Base-by-base conservation (phyloP, 305 asterid species). In the Fraxinus sp. region DNA sequence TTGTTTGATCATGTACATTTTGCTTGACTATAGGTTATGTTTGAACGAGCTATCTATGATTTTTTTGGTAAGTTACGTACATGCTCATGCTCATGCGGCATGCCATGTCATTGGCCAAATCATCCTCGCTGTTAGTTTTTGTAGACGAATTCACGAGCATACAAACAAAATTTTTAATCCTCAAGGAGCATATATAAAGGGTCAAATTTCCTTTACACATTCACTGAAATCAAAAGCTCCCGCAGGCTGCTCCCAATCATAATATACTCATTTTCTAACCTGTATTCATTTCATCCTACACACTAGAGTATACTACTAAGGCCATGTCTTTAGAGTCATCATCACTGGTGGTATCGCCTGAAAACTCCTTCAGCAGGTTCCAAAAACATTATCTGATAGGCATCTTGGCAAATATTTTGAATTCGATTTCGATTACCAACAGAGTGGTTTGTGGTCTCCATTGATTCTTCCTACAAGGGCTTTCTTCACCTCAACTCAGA, bases 391-490 rank as follows among this genome's bases (percentile, higher is more conserved):
- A 35, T 89, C 90, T 0, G 88, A 87, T 37, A 89, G 88, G 83
- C 92, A 85, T 20, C 83, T 87, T 78, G 86, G 83, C 22, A 89
- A 89, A 70, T 87, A 81, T 81, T 89, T 85, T 30, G 91, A 89
- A 41, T 89, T 85, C 85, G 90, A 88, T 82, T 88, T 89, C 22
- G 84, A 88, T 80, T 86, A 88, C 72, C 83, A 85, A 43, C 82
- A 85, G 64, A 86, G 90, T 30, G 77, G 81, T 32, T 7, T 89
- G 75, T 89, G 92, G 92, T 86, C 92, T 62, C 92, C 92, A n/a
- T 68, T 85, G 74, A 81, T 14, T 49, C 62, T 89, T 82, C 86
- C 86, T 2, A 59, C 83, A 73, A 74, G 41, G 46, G 86, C 80
- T 39, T 71, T 73, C 79, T 79, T 79, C 46, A 39, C 57, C 11